A percentile compares a stretch with the other conserved stretches of the same genome.
These are phyloP conservation scores for Alternaria ventricosa DNA, from an alignment of 2,329 filamentous ascomycete species.

Conservation along the genomic window DNA sequence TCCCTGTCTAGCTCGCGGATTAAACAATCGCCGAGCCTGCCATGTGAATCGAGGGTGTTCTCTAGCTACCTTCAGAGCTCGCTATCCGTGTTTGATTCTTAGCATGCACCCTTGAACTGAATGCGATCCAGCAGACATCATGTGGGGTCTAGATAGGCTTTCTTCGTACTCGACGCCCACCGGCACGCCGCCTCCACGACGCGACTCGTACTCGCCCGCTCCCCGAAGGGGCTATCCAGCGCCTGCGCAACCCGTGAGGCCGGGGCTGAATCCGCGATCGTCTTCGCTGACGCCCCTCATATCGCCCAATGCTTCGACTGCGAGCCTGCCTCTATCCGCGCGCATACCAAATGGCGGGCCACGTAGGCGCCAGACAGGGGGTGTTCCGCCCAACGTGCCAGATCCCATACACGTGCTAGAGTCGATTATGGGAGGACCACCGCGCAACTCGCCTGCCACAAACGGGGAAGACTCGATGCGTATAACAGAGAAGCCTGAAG, in stretches of 20 bases:
- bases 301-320: constrained; percentile 74
- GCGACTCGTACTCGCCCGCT: constrained; percentile 74
- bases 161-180: constrained; percentile 72
- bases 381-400: constrained; percentile 61
- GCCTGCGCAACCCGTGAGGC: constrained; percentile 74
- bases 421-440: constrained; percentile 59
- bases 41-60: not conserved
- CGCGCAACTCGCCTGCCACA: constrained; percentile 28
- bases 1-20: constrained; percentile 31
- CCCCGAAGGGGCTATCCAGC: constrained; percentile 71
- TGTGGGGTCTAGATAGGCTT: constrained; percentile 88
- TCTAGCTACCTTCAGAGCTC: not conserved
- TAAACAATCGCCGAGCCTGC: constrained; percentile 21
- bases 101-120: constrained; percentile 1
- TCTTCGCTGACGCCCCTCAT: constrained; percentile 77
- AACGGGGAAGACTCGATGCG: constrained; percentile 20
- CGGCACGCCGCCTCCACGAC: constrained; percentile 66
- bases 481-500: constrained; percentile 52
- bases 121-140: constrained; percentile 47
- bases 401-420: constrained; percentile 76
- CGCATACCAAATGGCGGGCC: constrained; percentile 71
- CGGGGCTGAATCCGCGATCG: constrained; percentile 71
- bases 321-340: constrained; percentile 72
- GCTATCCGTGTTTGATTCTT: not conserved
- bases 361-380: constrained; percentile 64